These are phyloP conservation scores for maize (Zea mays) DNA, from an alignment of 176 grass and related monocot genomes.

Conservation along the genomic window Zm-B73-REFERENCE-NAM-5.0 NC_050100.1:208991001-208991500, in stretches of 20 bases:
- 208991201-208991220: constrained; percentile 89
- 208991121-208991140: constrained; percentile 97
- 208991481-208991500: constrained; percentile 43
- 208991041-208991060: background rate
- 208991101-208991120: constrained; percentile 92
- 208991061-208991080: constrained; percentile 24
- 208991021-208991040: background rate
- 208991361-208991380: constrained; percentile 60
- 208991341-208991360: constrained; percentile 74
- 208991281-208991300: constrained; percentile 94
- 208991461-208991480: constrained; percentile 36
- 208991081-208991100: constrained; percentile 26
- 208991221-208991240: constrained; percentile 88
- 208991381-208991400: constrained; percentile 48
- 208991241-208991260: constrained; percentile 79
- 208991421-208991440: constrained; percentile 52
- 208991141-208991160: constrained; percentile 73
- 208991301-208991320: constrained; percentile 91
- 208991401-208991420: constrained; percentile 50
- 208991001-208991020: constrained; percentile 60
- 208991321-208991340: constrained; percentile 59
- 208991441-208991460: constrained; percentile 51
- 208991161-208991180: constrained; percentile 51
- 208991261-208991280: constrained; percentile 86
- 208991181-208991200: constrained; percentile 68